phyloP scores from a whole-genome alignment of 2,329 filamentous ascomycete species.

The Arthrobotrys pseudoclavata region DNA sequence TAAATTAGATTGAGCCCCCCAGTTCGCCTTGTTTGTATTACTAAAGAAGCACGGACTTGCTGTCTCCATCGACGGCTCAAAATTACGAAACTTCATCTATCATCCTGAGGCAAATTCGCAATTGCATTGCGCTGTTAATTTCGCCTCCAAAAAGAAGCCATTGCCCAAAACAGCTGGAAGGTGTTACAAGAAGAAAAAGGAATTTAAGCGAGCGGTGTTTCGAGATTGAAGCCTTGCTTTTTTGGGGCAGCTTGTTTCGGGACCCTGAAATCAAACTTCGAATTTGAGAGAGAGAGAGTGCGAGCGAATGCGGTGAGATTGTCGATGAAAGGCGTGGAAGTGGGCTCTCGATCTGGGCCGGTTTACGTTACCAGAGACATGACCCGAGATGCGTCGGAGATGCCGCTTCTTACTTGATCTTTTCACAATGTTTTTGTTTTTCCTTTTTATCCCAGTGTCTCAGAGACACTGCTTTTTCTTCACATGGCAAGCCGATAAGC shows the following conservation, averaged over 20 bases:
- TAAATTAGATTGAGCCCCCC: constrained; percentile 29
- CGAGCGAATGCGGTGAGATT: constrained; percentile 22
- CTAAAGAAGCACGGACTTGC: constrained; percentile 23
- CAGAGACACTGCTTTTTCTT: constrained; percentile 29
- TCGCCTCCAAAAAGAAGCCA: constrained; percentile 34
- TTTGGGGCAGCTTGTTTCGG: constrained; percentile 33
- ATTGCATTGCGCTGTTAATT: constrained; percentile 38
- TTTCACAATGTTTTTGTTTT: constrained; percentile 2
- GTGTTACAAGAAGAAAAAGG: constrained; percentile 42
- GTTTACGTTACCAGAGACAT: constrained; percentile 13
- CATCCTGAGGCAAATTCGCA: constrained; percentile 13
- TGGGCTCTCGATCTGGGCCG: neutral
- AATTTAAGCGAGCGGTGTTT: constrained; percentile 50
- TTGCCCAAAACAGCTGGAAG: constrained; percentile 12
- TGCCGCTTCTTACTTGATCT: constrained; percentile 27
- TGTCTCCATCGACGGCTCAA: constrained; percentile 5
- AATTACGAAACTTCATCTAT: constrained; percentile 14
- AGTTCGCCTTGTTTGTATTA: constrained; percentile 16
- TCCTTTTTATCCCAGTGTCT: constrained; percentile 17
- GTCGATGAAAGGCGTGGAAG: neutral
- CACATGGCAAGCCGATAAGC: constrained; percentile 34
- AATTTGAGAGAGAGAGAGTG: constrained; percentile 19
- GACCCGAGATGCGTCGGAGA: constrained; percentile 32
- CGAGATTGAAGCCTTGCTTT: constrained; percentile 31
- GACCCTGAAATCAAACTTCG: constrained; percentile 51